Evolutionary conservation across 139 green algal genomes (phyloP).

Genomic region (Gonium pectorale): DNA sequence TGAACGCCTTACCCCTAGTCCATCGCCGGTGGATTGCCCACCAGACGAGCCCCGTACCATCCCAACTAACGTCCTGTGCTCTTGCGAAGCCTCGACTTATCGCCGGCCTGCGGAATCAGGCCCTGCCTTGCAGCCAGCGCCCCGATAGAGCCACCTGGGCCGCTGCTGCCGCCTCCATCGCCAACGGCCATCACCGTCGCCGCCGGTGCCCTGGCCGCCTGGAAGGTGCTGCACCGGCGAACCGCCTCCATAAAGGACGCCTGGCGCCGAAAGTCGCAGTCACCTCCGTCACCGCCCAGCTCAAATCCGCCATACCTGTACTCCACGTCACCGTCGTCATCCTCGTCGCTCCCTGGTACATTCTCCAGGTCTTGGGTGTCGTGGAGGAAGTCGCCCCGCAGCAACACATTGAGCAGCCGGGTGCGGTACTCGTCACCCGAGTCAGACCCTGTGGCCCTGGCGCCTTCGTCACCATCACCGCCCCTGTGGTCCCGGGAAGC

Average conservation of each 20-base stretch:
- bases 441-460: too few species aligned
- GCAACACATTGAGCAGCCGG: constrained; percentile 17
- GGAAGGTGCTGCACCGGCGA: constrained; percentile 1
- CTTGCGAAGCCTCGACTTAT: too few species aligned
- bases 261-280: not conserved
- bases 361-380: not conserved
- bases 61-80: too few species aligned
- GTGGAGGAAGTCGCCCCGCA: constrained; percentile 33
- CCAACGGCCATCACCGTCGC: not conserved
- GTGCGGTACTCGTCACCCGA: not conserved
- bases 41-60: too few species aligned
- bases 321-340: constrained; percentile 16
- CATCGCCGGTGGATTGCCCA: too few species aligned
- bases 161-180: too few species aligned
- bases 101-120: too few species aligned
- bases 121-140: too few species aligned
- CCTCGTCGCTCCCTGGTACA: not conserved
- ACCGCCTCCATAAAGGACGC: constrained; percentile 27
- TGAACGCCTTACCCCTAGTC: too few species aligned
- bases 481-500: too few species aligned
- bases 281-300: constrained; percentile 2
- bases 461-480: too few species aligned
- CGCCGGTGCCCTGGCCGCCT: not conserved
- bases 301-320: constrained; percentile 39
- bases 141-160: too few species aligned